phyloP scores from a whole-genome alignment of 768 basidiomycete genomes.

The Psilocybe azurescens region DNA sequence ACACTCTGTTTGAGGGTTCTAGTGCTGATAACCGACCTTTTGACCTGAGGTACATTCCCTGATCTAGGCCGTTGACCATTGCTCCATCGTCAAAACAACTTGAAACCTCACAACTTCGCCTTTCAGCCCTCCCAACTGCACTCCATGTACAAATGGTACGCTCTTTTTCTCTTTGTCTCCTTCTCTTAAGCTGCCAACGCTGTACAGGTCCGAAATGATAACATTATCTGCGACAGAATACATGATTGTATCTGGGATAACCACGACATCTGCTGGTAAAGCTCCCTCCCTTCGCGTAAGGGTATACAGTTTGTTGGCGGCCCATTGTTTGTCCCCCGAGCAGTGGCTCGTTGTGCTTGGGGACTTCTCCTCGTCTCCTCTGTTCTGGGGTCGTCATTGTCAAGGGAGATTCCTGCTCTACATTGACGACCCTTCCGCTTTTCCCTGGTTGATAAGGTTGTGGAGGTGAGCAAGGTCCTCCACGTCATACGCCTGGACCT shows the following conservation, averaged over 20 bases:
- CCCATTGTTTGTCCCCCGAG: background rate
- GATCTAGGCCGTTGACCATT: slow-evolving; percentile 32
- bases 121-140: slow-evolving; percentile 17
- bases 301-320: background rate
- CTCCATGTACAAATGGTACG: slow-evolving; percentile 27
- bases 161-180: background rate
- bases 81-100: slow-evolving; percentile 36
- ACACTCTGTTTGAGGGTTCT: slow-evolving; percentile 16
- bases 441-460: slow-evolving; percentile 18
- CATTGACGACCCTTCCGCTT: slow-evolving; percentile 25
- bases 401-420: slow-evolving; percentile 11
- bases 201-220: slow-evolving; percentile 12
- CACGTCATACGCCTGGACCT: too few species aligned
- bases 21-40: slow-evolving; percentile 14
- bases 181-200: slow-evolving; percentile 1
- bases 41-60: slow-evolving; percentile 17
- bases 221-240: background rate
- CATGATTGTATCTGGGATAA: background rate
- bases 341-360: too few species aligned
- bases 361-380: too few species aligned
- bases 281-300: too few species aligned
- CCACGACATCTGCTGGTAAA: too few species aligned
- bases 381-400: slow-evolving; percentile 13
- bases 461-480: too few species aligned
- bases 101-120: slow-evolving; percentile 20